Evolutionary conservation across 78 protist genomes (phyloP).

Genomic region (Thecamonas trahens): DNA sequence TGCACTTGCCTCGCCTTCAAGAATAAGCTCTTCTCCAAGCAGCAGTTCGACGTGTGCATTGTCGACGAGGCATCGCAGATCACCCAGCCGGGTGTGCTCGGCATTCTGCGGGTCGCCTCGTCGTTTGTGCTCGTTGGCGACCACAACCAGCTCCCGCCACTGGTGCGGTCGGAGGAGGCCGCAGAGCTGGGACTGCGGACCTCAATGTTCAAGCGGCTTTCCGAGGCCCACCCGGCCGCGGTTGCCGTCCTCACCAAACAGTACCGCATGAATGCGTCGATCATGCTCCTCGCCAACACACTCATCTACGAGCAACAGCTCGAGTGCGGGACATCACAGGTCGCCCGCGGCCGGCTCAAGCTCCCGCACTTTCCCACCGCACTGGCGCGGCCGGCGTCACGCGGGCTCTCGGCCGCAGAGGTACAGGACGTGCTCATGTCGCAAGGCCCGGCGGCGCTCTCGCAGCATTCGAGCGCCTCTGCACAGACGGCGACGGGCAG

Average conservation of each 20-base stretch:
- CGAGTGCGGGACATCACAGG: conserved; percentile 28
- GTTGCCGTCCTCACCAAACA: conserved; percentile 40
- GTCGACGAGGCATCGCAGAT: conserved; percentile 82
- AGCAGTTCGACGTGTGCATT: conserved; percentile 58
- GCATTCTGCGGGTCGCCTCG: conserved; percentile 42
- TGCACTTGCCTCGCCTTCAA: conserved; percentile 44
- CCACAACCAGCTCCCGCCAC: conserved; percentile 56
- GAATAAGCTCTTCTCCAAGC: conserved; percentile 4
- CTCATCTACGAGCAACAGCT: conserved; percentile 42
- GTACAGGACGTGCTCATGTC: no score
- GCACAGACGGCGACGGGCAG: no score
- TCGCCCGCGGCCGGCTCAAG: not conserved
- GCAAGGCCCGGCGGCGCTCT: no score
- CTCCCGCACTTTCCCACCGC: not conserved
- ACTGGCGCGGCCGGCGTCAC: not conserved
- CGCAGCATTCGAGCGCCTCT: conserved; percentile 1
- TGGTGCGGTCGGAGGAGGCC: conserved; percentile 13
- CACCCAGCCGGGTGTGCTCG: conserved; percentile 49
- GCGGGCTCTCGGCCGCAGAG: not conserved
- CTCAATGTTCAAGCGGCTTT: conserved; percentile 46
- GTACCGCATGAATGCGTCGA: conserved; percentile 65
- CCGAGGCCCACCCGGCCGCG: conserved; percentile 13
- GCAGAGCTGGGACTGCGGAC: not conserved
- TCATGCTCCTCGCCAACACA: conserved; percentile 44
- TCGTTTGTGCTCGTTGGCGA: conserved; percentile 81